phyloP scores from a whole-genome alignment of 108 stramenopile genomes.

The Discostella stelligeroides region DNA sequence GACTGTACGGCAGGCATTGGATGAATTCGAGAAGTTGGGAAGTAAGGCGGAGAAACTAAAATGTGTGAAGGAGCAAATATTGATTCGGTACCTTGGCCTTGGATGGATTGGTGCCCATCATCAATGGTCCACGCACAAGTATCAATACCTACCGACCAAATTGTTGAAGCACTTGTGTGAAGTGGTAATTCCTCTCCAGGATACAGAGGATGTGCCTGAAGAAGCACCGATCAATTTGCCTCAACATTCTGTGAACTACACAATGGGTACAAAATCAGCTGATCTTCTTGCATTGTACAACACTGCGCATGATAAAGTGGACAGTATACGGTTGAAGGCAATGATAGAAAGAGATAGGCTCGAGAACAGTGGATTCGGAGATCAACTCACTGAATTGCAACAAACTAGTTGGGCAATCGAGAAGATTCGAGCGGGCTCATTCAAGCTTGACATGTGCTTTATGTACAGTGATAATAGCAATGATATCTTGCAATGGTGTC shows the following conservation, averaged over 20 bases:
- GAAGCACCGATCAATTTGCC: neutral
- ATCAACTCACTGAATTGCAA: neutral
- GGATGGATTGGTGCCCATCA: slow-evolving; percentile 1
- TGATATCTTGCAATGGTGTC: neutral
- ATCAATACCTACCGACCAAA: neutral
- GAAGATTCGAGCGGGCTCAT: neutral
- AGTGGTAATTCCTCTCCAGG: slow-evolving; percentile 1
- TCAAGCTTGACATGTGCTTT: neutral
- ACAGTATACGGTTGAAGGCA: neutral
- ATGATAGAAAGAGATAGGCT: neutral
- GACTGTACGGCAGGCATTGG: slow-evolving; percentile 1
- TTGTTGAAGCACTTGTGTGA: slow-evolving; percentile 3
- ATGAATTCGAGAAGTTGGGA: neutral
- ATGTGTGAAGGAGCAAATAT: slow-evolving; percentile 7
- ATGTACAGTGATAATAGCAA: neutral
- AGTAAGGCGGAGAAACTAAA: neutral
- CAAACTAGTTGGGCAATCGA: slow-evolving; percentile 3
- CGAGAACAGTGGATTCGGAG: no score
- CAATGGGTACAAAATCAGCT: slow-evolving; percentile 1
- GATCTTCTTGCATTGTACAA: neutral
- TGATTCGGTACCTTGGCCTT: slow-evolving; percentile 5
- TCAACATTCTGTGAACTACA: neutral
- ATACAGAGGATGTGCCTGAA: neutral
- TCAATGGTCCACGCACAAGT: neutral
- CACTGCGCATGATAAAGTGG: neutral